Base-by-base conservation (phyloP, 139 green algal species). In the Pseudopediastrum boryanum region DNA sequence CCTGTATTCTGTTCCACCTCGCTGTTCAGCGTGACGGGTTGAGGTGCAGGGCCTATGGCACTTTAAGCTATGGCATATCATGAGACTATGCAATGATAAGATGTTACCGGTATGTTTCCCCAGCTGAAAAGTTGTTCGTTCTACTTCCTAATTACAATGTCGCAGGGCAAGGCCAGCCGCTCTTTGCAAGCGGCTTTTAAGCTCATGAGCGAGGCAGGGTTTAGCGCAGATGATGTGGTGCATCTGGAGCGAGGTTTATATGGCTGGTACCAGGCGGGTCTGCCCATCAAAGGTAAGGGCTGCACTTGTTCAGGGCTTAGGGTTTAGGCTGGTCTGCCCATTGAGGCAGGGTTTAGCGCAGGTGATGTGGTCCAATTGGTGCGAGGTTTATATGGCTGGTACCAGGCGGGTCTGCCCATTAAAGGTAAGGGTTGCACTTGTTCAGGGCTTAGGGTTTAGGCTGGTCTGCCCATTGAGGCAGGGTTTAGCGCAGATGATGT, bases 81-180 rank as follows among this genome's bases (percentile, higher is more conserved):
- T n/a, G n/a, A n/a, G n/a, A n/a, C n/a, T n/a, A n/a, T n/a, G n/a
- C n/a, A n/a, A n/a, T n/a, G n/a, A n/a, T n/a, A n/a, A n/a, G n/a
- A n/a, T n/a, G n/a, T n/a, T n/a, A n/a, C n/a, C n/a, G n/a, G n/a
- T n/a, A n/a, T n/a, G n/a, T n/a, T n/a, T n/a, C n/a, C n/a, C n/a
- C n/a, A n/a, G n/a, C n/a, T n/a, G n/a, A n/a, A n/a, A n/a, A n/a
- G n/a, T n/a, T n/a, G n/a, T n/a, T n/a, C n/a, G n/a, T n/a, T n/a
- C n/a, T n/a, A n/a, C n/a, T n/a, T n/a, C n/a, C n/a, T n/a, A n/a
- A n/a, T n/a, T n/a, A n/a, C n/a, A n/a, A n/a, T n/a, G 7, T 23
- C 25, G 27, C 71, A 78, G 71, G 71, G 71, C 54, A 78, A 78
- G 71, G 54, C 71, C 39, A 78, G 71, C 56, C 71, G 71, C 39